These are phyloP conservation scores for Dacryopinax spathularia DNA, from an alignment of 768 basidiomycete genomes.

Conservation along the genomic window DNA sequence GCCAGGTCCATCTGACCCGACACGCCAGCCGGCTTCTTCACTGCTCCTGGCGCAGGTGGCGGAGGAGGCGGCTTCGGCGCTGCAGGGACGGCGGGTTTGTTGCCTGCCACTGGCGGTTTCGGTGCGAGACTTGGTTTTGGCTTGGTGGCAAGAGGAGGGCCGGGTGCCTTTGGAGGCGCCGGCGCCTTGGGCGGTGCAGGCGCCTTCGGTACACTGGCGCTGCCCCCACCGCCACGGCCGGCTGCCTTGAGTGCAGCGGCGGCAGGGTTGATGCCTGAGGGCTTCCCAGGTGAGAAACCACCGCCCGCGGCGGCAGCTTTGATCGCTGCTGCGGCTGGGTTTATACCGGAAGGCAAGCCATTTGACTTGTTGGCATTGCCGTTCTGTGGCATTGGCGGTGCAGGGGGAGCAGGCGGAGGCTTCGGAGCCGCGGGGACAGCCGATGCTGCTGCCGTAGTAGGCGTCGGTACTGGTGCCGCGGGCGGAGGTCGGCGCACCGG, in stretches of 20 bases:
- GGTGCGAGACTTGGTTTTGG: slow-evolving; percentile 24
- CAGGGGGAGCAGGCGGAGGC: slow-evolving; percentile 44
- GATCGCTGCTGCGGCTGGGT: background rate
- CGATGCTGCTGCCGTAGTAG: slow-evolving; percentile 25
- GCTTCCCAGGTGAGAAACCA: background rate
- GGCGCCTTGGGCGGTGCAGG: slow-evolving; percentile 5
- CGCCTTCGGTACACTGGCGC: background rate
- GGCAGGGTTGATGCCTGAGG: background rate
- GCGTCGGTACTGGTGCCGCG: slow-evolving; percentile 35
- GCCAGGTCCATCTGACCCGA: slow-evolving; percentile 67
- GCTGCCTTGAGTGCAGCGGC: background rate
- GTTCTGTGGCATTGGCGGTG: slow-evolving; percentile 36
- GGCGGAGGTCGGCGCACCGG: slow-evolving; percentile 25
- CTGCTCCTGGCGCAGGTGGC: slow-evolving; percentile 29
- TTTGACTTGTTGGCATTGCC: slow-evolving; percentile 23
- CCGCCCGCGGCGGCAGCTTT: background rate
- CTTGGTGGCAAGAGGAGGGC: slow-evolving; percentile 18
- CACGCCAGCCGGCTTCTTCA: slow-evolving; percentile 31
- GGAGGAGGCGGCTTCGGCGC: slow-evolving; percentile 19
- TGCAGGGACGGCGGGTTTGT: background rate
- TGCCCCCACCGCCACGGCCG: background rate
- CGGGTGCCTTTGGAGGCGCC: background rate
- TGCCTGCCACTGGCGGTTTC: slow-evolving; percentile 17
- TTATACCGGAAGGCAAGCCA: slow-evolving; percentile 8
- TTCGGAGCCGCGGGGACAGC: slow-evolving; percentile 25